Evolutionary conservation across 805 yeast species (phyloP).

Genomic region (Suhomyces canberraensis): DNA sequence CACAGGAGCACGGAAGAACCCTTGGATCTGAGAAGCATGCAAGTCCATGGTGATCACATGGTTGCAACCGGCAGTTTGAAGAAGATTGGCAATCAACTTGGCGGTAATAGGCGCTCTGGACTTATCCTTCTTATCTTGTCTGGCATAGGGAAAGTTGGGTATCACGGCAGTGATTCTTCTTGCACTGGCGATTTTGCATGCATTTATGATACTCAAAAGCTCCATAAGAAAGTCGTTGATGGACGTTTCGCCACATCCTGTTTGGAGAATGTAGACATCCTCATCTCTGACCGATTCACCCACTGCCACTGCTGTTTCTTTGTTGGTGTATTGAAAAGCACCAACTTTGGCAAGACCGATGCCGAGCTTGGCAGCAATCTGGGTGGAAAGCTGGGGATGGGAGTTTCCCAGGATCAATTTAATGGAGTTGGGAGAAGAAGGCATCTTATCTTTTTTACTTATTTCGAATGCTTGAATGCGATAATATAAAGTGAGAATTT

Average conservation of each 20-base stretch:
- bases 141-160: slow-evolving; percentile 94
- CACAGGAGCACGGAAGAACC: slow-evolving; percentile 92
- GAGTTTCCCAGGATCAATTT: slow-evolving; percentile 63
- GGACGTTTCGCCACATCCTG: slow-evolving; percentile 71
- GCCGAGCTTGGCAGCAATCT: slow-evolving; percentile 64
- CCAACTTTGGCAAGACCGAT: slow-evolving; percentile 69
- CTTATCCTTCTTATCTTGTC: slow-evolving; percentile 96
- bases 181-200: slow-evolving; percentile 95
- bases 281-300: slow-evolving; percentile 90
- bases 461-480: no score
- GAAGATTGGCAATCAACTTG: slow-evolving; percentile 84
- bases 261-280: slow-evolving; percentile 81
- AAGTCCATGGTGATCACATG: slow-evolving; percentile 96
- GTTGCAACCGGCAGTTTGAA: slow-evolving; percentile 91
- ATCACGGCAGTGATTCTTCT: slow-evolving; percentile 90
- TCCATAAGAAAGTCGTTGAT: slow-evolving; percentile 88
- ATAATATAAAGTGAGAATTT: no score
- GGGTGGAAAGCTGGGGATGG: slow-evolving; percentile 78
- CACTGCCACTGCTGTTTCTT: slow-evolving; percentile 80
- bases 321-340: slow-evolving; percentile 81
- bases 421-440: slow-evolving; percentile 42
- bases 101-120: slow-evolving; percentile 96
- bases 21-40: slow-evolving; percentile 97
- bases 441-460: slow-evolving; percentile 15
- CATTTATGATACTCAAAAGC: slow-evolving; percentile 83